Evolutionary conservation across 78 protist species (phyloP).

Genomic region (Speleostelium caveatum): DNA sequence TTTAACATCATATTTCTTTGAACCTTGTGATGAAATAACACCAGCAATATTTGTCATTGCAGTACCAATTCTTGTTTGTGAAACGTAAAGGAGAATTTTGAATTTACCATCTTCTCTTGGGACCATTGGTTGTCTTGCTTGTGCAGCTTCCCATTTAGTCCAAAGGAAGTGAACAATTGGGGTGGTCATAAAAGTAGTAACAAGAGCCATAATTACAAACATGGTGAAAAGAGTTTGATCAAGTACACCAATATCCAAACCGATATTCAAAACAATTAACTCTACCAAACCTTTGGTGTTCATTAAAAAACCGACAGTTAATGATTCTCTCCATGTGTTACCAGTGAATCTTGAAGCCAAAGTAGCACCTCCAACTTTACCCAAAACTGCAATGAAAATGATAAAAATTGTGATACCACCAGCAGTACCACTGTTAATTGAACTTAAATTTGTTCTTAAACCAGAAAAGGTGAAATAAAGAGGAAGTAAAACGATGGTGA

Average conservation of each 20-base stretch:
- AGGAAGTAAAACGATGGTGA: slow-evolving; percentile 71
- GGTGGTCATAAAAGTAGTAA: slow-evolving; percentile 84
- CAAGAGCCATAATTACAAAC: slow-evolving; percentile 86
- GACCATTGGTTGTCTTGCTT: slow-evolving; percentile 23
- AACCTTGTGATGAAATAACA: background rate
- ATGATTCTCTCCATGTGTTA: slow-evolving; percentile 75
- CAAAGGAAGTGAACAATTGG: slow-evolving; percentile 75
- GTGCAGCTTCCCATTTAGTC: slow-evolving; percentile 1
- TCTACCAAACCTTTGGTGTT: slow-evolving; percentile 88
- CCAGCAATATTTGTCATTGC: slow-evolving; percentile 28
- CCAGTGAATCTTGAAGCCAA: slow-evolving; percentile 27
- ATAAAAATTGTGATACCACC: slow-evolving; percentile 78
- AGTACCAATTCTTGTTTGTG: background rate
- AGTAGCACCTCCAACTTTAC: slow-evolving; percentile 69
- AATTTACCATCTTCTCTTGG: slow-evolving; percentile 26
- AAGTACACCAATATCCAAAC: slow-evolving; percentile 61
- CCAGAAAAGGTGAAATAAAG: slow-evolving; percentile 83
- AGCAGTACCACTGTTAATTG: slow-evolving; percentile 61
- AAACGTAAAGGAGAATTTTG: slow-evolving; percentile 42
- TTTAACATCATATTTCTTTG: slow-evolving; percentile 42
- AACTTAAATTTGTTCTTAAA: slow-evolving; percentile 31
- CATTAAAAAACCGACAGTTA: slow-evolving; percentile 84
- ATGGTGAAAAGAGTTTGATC: slow-evolving; percentile 61
- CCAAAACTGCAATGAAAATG: slow-evolving; percentile 64
- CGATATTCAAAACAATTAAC: slow-evolving; percentile 82